These are phyloP conservation scores for Lycium ferocissimum DNA, from an alignment of 257 asterid species.

Conservation along the genomic window DNA sequence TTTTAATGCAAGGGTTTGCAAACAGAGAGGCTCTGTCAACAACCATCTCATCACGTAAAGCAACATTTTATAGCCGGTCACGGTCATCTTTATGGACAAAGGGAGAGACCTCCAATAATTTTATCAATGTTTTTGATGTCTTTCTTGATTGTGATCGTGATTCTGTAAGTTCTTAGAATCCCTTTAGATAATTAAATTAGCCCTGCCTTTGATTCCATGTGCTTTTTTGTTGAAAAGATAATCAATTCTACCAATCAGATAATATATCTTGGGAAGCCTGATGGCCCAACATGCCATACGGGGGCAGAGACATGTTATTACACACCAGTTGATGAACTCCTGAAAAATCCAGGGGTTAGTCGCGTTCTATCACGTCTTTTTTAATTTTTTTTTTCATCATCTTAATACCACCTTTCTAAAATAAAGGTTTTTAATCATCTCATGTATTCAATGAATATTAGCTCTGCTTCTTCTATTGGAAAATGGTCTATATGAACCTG, in stretches of 20 bases:
- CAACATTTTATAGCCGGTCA: slow-evolving; percentile 90
- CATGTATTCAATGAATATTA: neutral
- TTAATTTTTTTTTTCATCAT: neutral
- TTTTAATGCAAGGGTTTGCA: slow-evolving; percentile 91
- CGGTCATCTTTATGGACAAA: slow-evolving; percentile 85
- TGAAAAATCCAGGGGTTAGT: slow-evolving; percentile 53
- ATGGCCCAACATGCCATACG: slow-evolving; percentile 94
- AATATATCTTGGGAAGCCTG: slow-evolving; percentile 88
- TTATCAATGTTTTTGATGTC: slow-evolving; percentile 73
- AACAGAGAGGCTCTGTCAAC: slow-evolving; percentile 73
- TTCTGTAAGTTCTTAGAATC: slow-evolving; percentile 61
- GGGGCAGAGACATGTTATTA: slow-evolving; percentile 91
- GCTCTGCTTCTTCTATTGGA: neutral
- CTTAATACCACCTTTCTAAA: neutral
- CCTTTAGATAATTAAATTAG: neutral
- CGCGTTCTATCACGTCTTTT: neutral
- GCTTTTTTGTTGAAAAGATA: neutral
- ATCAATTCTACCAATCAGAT: slow-evolving; percentile 48
- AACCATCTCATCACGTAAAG: slow-evolving; percentile 77
- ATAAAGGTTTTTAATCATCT: neutral
- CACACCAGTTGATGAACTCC: slow-evolving; percentile 55
- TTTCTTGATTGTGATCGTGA: slow-evolving; percentile 91
- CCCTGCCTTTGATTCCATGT: neutral
- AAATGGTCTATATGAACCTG: slow-evolving; percentile 15
- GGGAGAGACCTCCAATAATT: slow-evolving; percentile 92